Evolutionary conservation across 2,329 filamentous ascomycete genomes (phyloP), one percentile per base, ranked within the genome.

Genomic region (Phoma sp.): DNA sequence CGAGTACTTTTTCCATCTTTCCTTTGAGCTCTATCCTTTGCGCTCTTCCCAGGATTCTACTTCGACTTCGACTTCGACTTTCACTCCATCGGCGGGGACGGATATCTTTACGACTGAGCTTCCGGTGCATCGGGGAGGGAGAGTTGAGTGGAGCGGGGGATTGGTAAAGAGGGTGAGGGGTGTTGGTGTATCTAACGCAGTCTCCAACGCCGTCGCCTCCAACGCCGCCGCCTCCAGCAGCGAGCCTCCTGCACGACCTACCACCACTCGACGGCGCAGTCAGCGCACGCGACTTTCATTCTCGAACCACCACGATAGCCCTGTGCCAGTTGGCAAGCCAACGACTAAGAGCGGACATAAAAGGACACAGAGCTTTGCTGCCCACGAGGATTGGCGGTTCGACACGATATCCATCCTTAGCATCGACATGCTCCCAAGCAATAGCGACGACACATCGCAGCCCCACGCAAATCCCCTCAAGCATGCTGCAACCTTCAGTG

Each of bases 371-470:
- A 71, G 68, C 55, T 69, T 72, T 49, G 38, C 43, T 29, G 72
- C 70, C 2, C 66, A 69, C 10, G 66, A 63, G 81, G 94, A 98
- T 74, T 94, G 91, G 88, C 84, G 95, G 48, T 92, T 96, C 73
- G 90, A 89, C 39, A 81, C 81, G n/a, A 83, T 98, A 47, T 85
- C 83, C 49, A 85, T 97, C 37, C 87, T 94, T 74, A 91, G 90
- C 68, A 87, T 96, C 74, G 90, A 96, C 74, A 88, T 93, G 82
- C 79, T 81, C 41, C 61, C 71, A 3, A 59, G 68, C 67, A 55
- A 62, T 69, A 67, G 54, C 32, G 65, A 66, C 55, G 46, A 50
- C n/a, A 15, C 36, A 15, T 67, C 65, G 58, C 67, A 70, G 43
- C 51, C 64, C n/a, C 67, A 62, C 25, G 66, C 69, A 22, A 74